Evolutionary conservation across 1,284 basidiomycete species (phyloP).

Genomic region (Naganishia sp.): DNA sequence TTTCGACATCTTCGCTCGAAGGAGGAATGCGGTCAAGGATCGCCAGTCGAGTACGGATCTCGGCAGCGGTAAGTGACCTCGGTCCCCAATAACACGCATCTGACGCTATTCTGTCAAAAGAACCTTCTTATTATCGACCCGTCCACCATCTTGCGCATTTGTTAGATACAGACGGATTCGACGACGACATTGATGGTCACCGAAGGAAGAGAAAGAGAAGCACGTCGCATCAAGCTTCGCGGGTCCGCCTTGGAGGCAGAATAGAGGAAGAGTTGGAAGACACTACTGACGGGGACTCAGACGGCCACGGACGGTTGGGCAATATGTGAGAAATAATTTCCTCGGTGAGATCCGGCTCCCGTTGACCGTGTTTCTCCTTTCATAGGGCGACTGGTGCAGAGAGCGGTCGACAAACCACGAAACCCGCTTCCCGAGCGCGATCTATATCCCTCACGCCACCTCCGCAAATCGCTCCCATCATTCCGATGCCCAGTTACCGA

Average conservation of each 20-base stretch:
- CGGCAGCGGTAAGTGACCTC: conserved; percentile 3
- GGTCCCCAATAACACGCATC: not conserved
- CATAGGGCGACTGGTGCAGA: not conserved
- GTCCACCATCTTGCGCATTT: not conserved
- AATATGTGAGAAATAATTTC: too few species aligned
- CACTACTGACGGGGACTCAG: too few species aligned
- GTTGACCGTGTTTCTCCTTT: not conserved
- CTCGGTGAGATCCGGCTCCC: not conserved
- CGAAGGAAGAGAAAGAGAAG: conserved; percentile 12
- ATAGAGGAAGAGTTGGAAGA: conserved; percentile 2
- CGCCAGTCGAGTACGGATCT: not conserved
- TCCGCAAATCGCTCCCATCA: conserved; percentile 14
- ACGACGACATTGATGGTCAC: conserved; percentile 2
- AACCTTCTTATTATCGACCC: not conserved
- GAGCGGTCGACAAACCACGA: conserved; percentile 3
- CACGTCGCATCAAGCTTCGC: not conserved
- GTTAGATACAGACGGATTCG: conserved; percentile 13
- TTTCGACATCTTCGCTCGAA: conserved; percentile 18
- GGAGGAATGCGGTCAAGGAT: not conserved
- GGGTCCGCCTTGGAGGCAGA: not conserved
- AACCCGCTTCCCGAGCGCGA: conserved; percentile 1
- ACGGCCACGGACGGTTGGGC: too few species aligned
- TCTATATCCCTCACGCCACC: conserved; percentile 21
- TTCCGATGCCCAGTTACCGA: not conserved
- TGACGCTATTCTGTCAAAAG: not conserved